Evolutionary conservation across 2,329 filamentous ascomycete genomes (phyloP).

Genomic region (Fonsecaea monophora): DNA sequence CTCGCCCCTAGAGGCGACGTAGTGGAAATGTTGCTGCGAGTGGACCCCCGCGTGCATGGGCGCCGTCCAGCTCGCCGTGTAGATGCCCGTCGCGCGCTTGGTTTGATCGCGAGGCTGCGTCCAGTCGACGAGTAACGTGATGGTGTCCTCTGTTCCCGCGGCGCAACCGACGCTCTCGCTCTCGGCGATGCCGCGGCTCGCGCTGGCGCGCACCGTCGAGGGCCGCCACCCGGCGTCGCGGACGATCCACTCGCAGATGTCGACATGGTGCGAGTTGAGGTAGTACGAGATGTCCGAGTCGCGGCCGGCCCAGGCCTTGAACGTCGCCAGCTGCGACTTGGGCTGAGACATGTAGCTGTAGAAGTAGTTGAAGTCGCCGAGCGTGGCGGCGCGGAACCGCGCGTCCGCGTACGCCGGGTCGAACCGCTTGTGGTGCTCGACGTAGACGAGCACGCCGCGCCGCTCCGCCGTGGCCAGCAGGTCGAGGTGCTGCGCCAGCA

Average conservation of each 20-base stretch:
- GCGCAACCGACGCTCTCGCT: conserved; percentile 72
- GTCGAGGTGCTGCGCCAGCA: conserved; percentile 76
- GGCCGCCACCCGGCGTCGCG: conserved; percentile 78
- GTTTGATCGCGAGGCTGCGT: conserved; percentile 52
- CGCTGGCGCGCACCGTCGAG: conserved; percentile 79
- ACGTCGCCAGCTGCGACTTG: conserved; percentile 89
- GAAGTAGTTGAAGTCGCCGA: conserved; percentile 98
- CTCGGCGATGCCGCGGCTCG: conserved; percentile 78
- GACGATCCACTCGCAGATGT: conserved; percentile 92
- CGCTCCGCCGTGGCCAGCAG: conserved; percentile 75
- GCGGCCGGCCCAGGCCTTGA: conserved; percentile 90
- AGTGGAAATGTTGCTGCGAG: conserved; percentile 96
- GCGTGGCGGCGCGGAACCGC: conserved; percentile 66
- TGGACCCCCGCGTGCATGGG: conserved; percentile 93
- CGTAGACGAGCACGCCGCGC: conserved; percentile 83
- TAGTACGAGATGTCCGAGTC: conserved; percentile 97
- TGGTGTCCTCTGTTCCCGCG: conserved; percentile 86
- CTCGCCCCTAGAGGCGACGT: conserved; percentile 83
- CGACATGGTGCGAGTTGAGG: conserved; percentile 92
- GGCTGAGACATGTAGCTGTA: conserved; percentile 96
- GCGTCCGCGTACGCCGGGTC: conserved; percentile 93
- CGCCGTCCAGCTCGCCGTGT: conserved; percentile 93
- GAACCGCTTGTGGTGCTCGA: conserved; percentile 97
- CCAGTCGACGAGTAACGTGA: conserved; percentile 90
- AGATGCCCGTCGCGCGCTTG: conserved; percentile 83